phyloP scores from a whole-genome alignment of 495 filamentous ascomycete genomes.

The Talaromyces liani region DNA sequence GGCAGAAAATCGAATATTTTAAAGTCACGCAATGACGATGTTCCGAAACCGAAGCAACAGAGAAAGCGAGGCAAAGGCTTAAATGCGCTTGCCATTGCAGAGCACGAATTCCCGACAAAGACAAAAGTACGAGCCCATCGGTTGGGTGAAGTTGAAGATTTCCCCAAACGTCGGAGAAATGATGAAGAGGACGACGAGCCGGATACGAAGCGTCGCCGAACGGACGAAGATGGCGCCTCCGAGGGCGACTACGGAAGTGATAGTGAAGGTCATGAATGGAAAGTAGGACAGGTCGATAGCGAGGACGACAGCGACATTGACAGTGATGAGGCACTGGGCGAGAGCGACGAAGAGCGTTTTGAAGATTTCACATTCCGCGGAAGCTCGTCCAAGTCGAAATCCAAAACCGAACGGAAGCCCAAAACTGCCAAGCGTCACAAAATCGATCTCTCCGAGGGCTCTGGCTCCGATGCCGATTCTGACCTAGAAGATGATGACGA shows the following conservation, averaged over 20 bases:
- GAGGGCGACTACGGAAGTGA: constrained; percentile 57
- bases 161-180: constrained; percentile 37
- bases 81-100: constrained; percentile 81
- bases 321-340: constrained; percentile 88
- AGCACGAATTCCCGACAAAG: constrained; percentile 46
- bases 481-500: constrained; percentile 51
- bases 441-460: constrained; percentile 50
- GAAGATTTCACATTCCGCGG: constrained; percentile 68
- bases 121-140: constrained; percentile 47
- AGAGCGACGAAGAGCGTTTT: constrained; percentile 78
- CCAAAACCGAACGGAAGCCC: constrained; percentile 9
- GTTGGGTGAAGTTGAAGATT: constrained; percentile 50
- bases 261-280: constrained; percentile 86
- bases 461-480: constrained; percentile 39
- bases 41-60: constrained; percentile 38
- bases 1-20: constrained; percentile 51
- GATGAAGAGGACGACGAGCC: constrained; percentile 39
- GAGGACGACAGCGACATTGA: constrained; percentile 82
- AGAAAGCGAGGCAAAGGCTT: constrained; percentile 53
- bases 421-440: constrained; percentile 26
- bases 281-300: constrained; percentile 62
- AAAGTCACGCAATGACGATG: constrained; percentile 40
- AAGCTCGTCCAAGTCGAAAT: constrained; percentile 39
- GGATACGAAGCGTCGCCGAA: constrained; percentile 37
- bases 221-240: constrained; percentile 37